These are phyloP conservation scores for Olyra latifolia DNA, from an alignment of 176 grass and related monocot species.

Conservation along the genomic window DNA sequence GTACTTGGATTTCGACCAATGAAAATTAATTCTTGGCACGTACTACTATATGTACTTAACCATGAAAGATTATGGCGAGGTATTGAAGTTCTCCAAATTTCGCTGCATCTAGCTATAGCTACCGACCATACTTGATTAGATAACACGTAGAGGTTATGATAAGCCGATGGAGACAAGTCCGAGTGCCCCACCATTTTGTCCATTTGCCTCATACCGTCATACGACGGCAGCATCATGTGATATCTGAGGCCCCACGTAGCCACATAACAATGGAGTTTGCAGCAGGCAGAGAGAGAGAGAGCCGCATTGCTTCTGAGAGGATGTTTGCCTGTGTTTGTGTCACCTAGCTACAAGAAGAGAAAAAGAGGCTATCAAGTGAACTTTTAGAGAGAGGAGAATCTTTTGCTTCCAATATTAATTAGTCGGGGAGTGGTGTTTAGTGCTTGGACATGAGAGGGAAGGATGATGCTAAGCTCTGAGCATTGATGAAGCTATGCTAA, in stretches of 20 bases:
- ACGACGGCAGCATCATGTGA: conserved; percentile 28
- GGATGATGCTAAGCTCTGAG: neutral
- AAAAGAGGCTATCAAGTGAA: neutral
- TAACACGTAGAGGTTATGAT: conserved; percentile 7
- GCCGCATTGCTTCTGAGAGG: neutral
- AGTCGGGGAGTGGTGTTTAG: conserved; percentile 21
- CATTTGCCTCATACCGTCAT: conserved; percentile 22
- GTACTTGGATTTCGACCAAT: neutral
- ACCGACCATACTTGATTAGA: neutral
- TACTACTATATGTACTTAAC: neutral
- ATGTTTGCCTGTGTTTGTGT: conserved; percentile 4
- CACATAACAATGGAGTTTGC: neutral
- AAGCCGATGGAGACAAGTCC: conserved; percentile 24
- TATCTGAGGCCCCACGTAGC: conserved; percentile 2
- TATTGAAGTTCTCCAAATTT: neutral
- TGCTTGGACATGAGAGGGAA: neutral
- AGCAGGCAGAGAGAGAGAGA: neutral
- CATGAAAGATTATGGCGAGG: neutral
- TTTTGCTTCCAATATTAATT: neutral
- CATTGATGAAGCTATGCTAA: conserved; percentile 6
- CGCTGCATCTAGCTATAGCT: neutral
- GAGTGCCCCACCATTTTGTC: neutral
- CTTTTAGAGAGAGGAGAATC: neutral
- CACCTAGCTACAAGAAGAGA: neutral
- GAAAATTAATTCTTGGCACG: neutral